phyloP scores from a whole-genome alignment of 192 early-diverging fungal genomes.

The Allomyces macrogynus region DNA sequence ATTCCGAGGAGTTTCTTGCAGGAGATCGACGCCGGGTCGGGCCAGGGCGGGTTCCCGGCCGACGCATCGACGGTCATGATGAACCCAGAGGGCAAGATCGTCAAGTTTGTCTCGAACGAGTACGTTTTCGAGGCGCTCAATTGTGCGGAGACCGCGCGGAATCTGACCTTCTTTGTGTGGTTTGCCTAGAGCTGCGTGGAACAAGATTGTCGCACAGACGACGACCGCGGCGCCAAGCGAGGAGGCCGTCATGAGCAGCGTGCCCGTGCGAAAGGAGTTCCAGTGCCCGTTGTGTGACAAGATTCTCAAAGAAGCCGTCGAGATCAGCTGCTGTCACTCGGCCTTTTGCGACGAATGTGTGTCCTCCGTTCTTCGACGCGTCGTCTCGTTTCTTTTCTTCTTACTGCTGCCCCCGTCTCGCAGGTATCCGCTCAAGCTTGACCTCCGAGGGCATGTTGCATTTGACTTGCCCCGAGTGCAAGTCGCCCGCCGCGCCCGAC shows the following conservation, averaged over 20 bases:
- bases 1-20: constrained; percentile 84
- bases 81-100: constrained; percentile 71
- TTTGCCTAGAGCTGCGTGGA: no score
- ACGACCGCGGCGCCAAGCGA: no score
- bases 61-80: constrained; percentile 53
- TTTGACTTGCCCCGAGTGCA: no score
- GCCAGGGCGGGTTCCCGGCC: constrained; percentile 16
- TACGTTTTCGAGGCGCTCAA: constrained; percentile 15
- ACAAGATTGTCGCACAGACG: no score
- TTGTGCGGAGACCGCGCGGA: no score
- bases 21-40: constrained; percentile 47
- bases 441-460: no score
- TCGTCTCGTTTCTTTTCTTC: no score
- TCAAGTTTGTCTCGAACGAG: constrained; percentile 69
- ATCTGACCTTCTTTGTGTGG: no score
- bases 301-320: constrained; percentile 65
- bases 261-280: constrained; percentile 41
- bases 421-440: not conserved
- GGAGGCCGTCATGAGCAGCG: no score
- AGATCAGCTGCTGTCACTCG: constrained; percentile 64
- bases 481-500: no score
- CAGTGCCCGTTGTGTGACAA: constrained; percentile 54
- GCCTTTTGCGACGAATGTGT: constrained; percentile 75
- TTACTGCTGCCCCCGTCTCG: not conserved
- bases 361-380: no score